Base-by-base conservation (phyloP, 495 filamentous ascomycete genomes). In the Xylona heveae region DNA sequence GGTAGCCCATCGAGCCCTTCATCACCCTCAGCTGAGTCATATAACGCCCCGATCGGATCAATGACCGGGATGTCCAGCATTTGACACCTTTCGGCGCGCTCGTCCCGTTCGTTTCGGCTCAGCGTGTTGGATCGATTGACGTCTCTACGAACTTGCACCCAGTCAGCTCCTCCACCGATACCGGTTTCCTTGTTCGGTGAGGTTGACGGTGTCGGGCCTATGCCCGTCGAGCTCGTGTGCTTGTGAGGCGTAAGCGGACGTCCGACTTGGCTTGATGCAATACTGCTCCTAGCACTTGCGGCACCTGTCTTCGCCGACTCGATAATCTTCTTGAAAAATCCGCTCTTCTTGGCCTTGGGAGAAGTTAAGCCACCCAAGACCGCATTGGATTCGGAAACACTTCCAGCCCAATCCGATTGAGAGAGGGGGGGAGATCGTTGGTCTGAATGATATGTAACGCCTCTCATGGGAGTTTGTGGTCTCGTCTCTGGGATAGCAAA, bases 271-370 rank as follows among this genome's bases (percentile, higher is more conserved):
- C 68, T 62, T 16, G 66, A 61, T 15, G 72, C 74, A 32, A 93
- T 84, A 38, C 74, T 88, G 34, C 77, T 84, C 41, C 88, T 68
- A 17, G 79, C 78, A 44, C 71, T 85, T 1, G 88, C 88, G 6
- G 91, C 83, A 9, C 78, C 78, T 0, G 90, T 93, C 53, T 90
- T 93, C 7, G 85, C 88, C 6, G 80, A 78, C 35, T 94, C 85
- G 22, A 95, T 66, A 31, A 99, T 83, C 42, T 90, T 90, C 54
- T 88, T 93, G 53, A 99, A 81, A 46, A 99, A 93, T 14, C 85
- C 85, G 24, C 71, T 71, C 54, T 88, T 95, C 51, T 85, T 93
- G 3, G 71, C 59, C 49, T 85, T 95, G 2, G 83, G 84, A 6
- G 79, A 66, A n/a, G 71, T 68, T 24, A 93, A 61, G 3, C 84